phyloP scores from a whole-genome alignment of 2,329 filamentous ascomycete species.

The Colletotrichum aenigma region DNA sequence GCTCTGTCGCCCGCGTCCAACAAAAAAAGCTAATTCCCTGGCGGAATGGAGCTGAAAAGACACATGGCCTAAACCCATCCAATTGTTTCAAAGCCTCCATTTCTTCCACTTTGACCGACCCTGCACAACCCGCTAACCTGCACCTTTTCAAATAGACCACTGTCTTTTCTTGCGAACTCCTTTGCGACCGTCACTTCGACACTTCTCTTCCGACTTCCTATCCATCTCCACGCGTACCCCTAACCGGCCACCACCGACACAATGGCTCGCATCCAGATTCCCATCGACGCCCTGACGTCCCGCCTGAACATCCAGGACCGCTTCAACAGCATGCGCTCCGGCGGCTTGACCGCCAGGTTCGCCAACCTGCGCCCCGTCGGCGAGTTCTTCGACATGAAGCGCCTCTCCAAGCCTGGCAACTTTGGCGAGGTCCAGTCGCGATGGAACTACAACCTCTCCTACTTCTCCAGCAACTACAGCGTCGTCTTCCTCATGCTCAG shows the following conservation, averaged over 20 bases:
- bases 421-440: constrained; percentile 89
- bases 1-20: background rate
- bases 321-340: constrained; percentile 81
- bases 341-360: constrained; percentile 81
- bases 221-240: background rate
- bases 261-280: constrained; percentile 92
- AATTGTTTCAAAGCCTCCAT: constrained; percentile 14
- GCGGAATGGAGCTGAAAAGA: constrained; percentile 20
- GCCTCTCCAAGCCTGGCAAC: constrained; percentile 90
- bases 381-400: constrained; percentile 97
- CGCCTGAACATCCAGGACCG: constrained; percentile 85
- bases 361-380: constrained; percentile 88
- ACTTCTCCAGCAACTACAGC: constrained; percentile 99
- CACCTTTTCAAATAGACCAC: constrained; percentile 1
- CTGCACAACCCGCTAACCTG: background rate
- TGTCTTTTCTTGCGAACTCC: background rate
- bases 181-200: background rate
- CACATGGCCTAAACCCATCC: constrained; percentile 15
- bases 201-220: background rate
- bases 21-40: constrained; percentile 11
- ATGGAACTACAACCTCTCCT: constrained; percentile 94
- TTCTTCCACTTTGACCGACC: background rate
- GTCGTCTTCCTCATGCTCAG: constrained; percentile 92
- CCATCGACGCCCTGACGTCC: constrained; percentile 88
- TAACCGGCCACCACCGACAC: constrained; percentile 10